These are phyloP conservation scores for Melanomma pulvis-pyrius DNA, from an alignment of 495 filamentous ascomycete genomes.

Conservation along the genomic window DNA sequence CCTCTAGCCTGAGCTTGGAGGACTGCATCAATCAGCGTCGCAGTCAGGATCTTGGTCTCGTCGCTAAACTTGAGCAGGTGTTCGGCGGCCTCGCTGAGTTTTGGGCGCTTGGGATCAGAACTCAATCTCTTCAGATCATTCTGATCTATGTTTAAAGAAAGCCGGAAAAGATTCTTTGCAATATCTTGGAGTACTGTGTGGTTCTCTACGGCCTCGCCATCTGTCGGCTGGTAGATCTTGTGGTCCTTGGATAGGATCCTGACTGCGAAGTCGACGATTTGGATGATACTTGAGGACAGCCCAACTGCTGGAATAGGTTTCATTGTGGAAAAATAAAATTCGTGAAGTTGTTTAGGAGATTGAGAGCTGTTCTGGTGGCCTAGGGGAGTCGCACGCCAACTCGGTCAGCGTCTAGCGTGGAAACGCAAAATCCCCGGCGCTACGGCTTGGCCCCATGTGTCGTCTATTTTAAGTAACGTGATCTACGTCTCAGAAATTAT, in stretches of 20 bases:
- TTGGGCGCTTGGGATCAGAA: constrained; percentile 1
- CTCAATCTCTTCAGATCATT: constrained; percentile 17
- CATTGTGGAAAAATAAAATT: not conserved
- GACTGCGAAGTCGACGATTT: constrained; percentile 15
- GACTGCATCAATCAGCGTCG: constrained; percentile 5
- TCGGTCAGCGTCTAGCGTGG: not conserved
- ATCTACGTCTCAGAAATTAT: not conserved
- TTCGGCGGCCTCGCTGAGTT: constrained; percentile 13
- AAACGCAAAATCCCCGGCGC: not conserved
- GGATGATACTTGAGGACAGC: constrained; percentile 13
- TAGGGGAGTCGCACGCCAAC: not conserved
- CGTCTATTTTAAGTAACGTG: constrained; percentile 1
- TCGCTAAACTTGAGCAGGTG: constrained; percentile 20
- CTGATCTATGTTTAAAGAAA: not conserved
- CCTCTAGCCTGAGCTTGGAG: constrained; percentile 1
- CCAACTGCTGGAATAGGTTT: constrained; percentile 20
- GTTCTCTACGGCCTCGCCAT: constrained; percentile 7
- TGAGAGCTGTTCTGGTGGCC: not conserved
- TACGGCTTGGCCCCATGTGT: not conserved
- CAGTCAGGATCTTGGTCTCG: constrained; percentile 1
- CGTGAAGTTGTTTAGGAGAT: not conserved
- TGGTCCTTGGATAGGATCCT: constrained; percentile 7
- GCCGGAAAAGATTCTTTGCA: not conserved
- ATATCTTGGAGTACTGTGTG: constrained; percentile 3
- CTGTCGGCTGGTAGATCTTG: constrained; percentile 11